Conservation (phyloP, 768 basidiomycete genomes). For the Mycena venus region DNA sequence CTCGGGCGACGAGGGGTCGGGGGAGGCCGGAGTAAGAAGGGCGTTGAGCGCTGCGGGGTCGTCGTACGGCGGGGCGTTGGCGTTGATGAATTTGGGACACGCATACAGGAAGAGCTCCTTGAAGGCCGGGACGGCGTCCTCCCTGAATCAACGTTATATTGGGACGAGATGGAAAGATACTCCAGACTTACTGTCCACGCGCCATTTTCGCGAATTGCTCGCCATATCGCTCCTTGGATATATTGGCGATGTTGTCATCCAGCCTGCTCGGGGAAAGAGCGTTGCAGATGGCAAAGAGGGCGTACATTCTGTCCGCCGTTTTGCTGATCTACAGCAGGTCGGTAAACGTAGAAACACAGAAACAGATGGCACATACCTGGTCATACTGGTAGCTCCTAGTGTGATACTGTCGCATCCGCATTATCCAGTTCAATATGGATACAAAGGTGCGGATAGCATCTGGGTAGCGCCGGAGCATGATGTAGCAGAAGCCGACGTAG, state of each 20-base stretch:
- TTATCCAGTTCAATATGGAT: constrained; percentile 93
- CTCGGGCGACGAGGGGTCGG: constrained; percentile 49
- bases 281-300: constrained; percentile 93
- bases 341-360: constrained; percentile 1
- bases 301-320: constrained; percentile 98
- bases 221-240: constrained; percentile 93
- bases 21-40: constrained; percentile 56
- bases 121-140: constrained; percentile 83
- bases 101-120: constrained; percentile 95
- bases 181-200: constrained; percentile 69
- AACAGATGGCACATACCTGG: constrained; percentile 65
- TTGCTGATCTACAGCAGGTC: constrained; percentile 82
- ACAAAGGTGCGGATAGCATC: constrained; percentile 97
- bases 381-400: constrained; percentile 97
- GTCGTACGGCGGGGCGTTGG: constrained; percentile 95
- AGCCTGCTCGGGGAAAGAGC: constrained; percentile 92
- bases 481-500: constrained; percentile 97
- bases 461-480: constrained; percentile 93
- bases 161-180: neutral
- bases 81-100: constrained; percentile 96
- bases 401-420: constrained; percentile 97
- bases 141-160: constrained; percentile 49
- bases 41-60: constrained; percentile 72
- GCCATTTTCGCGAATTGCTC: constrained; percentile 91
- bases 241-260: constrained; percentile 95